phyloP scores from a whole-genome alignment of 352 stramenopile genomes.

The Thraustotheca clavata region DNA sequence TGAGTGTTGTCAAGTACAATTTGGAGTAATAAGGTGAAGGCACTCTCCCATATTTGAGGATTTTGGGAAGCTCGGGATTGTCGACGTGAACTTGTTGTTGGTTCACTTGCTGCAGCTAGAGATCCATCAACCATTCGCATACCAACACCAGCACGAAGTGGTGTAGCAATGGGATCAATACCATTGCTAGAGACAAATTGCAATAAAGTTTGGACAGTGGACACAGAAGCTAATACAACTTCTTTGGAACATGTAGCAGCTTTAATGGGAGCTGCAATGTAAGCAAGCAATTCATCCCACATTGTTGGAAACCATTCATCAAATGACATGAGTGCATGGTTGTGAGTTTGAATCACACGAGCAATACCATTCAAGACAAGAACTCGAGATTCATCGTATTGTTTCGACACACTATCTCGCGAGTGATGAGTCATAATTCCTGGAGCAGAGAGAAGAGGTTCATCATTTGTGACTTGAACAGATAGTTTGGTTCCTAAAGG shows the following conservation, averaged over 20 bases:
- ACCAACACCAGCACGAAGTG: constrained; percentile 69
- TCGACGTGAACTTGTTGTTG: constrained; percentile 2
- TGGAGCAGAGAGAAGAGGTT: background rate
- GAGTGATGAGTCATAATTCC: constrained; percentile 91
- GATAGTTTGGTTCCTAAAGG: constrained; percentile 63
- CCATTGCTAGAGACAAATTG: constrained; percentile 64
- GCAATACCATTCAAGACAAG: constrained; percentile 91
- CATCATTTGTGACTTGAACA: background rate
- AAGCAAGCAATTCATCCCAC: constrained; percentile 51
- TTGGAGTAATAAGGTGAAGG: constrained; percentile 49
- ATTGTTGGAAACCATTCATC: constrained; percentile 50
- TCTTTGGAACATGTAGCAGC: constrained; percentile 48
- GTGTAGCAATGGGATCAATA: constrained; percentile 62
- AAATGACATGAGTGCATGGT: constrained; percentile 51
- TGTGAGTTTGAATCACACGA: constrained; percentile 87
- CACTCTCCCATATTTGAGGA: constrained; percentile 52
- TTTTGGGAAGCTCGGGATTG: constrained; percentile 26
- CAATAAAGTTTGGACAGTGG: constrained; percentile 73
- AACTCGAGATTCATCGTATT: constrained; percentile 96
- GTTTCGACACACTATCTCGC: constrained; percentile 92
- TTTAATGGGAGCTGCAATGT: constrained; percentile 33
- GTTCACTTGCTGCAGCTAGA: constrained; percentile 38
- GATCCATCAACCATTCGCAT: constrained; percentile 88
- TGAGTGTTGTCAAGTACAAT: constrained; percentile 39
- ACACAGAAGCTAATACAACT: constrained; percentile 62